phyloP scores from a whole-genome alignment of 2,329 filamentous ascomycete species.

The Metarhizium brunneum region DNA sequence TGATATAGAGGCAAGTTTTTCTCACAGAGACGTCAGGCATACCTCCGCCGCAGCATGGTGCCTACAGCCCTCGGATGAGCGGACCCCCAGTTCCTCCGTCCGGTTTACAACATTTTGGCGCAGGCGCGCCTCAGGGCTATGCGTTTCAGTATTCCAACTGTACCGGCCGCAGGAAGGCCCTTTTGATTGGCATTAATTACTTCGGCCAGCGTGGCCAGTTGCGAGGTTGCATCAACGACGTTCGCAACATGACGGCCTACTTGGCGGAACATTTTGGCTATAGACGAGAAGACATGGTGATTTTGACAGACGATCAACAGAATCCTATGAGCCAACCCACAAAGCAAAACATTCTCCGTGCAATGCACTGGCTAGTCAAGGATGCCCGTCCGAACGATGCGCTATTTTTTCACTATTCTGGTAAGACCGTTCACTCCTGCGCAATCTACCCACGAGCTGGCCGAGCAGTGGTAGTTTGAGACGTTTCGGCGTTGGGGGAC shows the following conservation, averaged over 20 bases:
- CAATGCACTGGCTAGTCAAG: constrained; percentile 97
- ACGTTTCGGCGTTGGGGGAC: background rate
- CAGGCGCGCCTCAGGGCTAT: constrained; percentile 72
- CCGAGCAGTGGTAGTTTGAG: background rate
- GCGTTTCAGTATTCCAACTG: constrained; percentile 87
- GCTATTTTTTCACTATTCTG: constrained; percentile 95
- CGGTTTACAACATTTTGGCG: constrained; percentile 63
- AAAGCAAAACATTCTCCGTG: constrained; percentile 87
- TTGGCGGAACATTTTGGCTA: constrained; percentile 85
- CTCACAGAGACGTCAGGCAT: constrained; percentile 8
- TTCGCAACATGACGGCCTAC: constrained; percentile 92
- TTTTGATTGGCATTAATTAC: constrained; percentile 94
- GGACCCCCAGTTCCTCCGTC: constrained; percentile 56
- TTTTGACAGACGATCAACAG: constrained; percentile 92
- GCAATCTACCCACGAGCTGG: background rate
- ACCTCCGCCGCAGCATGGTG: constrained; percentile 9
- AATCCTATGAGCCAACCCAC: constrained; percentile 96
- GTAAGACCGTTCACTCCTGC: constrained; percentile 34
- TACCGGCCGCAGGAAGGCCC: constrained; percentile 77
- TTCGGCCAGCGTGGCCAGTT: constrained; percentile 87
- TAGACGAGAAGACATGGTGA: constrained; percentile 92
- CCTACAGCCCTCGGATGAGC: constrained; percentile 2
- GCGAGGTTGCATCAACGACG: constrained; percentile 92
- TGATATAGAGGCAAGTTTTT: background rate
- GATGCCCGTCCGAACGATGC: constrained; percentile 89